phyloP scores from a whole-genome alignment of 2,329 filamentous ascomycete genomes.

The Aspergillus jensenii region DNA sequence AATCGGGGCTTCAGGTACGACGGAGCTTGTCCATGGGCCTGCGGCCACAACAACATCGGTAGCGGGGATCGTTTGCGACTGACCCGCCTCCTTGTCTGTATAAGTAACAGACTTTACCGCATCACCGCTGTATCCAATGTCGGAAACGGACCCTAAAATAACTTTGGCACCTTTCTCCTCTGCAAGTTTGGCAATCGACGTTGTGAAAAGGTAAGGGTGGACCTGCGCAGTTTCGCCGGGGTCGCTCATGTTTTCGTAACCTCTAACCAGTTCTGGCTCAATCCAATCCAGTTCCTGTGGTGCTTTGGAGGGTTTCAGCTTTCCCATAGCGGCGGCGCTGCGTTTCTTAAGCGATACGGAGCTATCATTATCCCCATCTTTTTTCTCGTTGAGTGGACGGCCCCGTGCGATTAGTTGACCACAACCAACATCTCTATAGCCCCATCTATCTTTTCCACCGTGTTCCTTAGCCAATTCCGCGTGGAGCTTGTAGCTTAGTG shows the following conservation, averaged over 20 bases:
- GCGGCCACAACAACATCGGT: slow-evolving; percentile 62
- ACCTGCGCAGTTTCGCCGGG: slow-evolving; percentile 85
- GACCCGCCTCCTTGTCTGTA: slow-evolving; percentile 50
- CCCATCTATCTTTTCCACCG: slow-evolving; percentile 75
- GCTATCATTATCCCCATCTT: slow-evolving; percentile 29
- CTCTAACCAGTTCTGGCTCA: slow-evolving; percentile 61
- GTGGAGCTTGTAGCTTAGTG: slow-evolving; percentile 81
- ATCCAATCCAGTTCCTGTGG: slow-evolving; percentile 86
- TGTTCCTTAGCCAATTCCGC: slow-evolving; percentile 82
- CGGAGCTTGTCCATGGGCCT: slow-evolving; percentile 59
- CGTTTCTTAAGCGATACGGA: slow-evolving; percentile 58
- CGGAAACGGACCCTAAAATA: slow-evolving; percentile 66
- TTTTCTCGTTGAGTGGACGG: slow-evolving; percentile 37
- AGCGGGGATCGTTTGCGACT: slow-evolving; percentile 53
- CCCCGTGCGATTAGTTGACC: slow-evolving; percentile 62
- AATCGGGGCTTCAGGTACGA: slow-evolving; percentile 59
- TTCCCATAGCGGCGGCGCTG: slow-evolving; percentile 50
- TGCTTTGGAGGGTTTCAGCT: slow-evolving; percentile 59
- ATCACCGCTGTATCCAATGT: slow-evolving; percentile 57
- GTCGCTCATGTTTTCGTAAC: slow-evolving; percentile 82
- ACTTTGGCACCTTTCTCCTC: slow-evolving; percentile 68
- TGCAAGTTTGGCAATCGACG: slow-evolving; percentile 74
- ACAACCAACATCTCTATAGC: slow-evolving; percentile 76
- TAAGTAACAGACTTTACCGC: slow-evolving; percentile 65
- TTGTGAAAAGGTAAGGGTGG: slow-evolving; percentile 89